Percentiles rank a stretch among this genome's conserved stretches.
Conservation (phyloP, 192 early-diverging fungal species). For the Coemansia sp. region DNA sequence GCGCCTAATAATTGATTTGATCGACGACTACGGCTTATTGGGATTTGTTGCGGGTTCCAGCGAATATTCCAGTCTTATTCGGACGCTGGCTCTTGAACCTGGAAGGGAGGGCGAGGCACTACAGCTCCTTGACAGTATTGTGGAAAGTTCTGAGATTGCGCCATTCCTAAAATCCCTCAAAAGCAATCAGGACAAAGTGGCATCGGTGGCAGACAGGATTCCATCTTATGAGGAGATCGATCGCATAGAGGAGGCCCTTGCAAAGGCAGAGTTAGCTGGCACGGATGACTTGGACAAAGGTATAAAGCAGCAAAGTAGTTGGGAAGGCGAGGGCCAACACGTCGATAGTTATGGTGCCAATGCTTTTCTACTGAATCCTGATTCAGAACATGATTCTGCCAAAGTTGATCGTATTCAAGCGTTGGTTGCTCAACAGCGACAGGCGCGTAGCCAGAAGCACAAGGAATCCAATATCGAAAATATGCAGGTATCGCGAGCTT, state of each 20-base stretch:
- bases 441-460: background rate
- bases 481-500: conserved; percentile 24
- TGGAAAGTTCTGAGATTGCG: conserved; percentile 36
- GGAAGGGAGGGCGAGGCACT: conserved; percentile 41
- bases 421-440: conserved; percentile 26
- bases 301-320: background rate
- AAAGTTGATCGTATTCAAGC: conserved; percentile 23
- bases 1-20: conserved; percentile 21
- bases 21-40: conserved; percentile 35
- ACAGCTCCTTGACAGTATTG: conserved; percentile 42
- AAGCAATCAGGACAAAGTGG: background rate
- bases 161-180: conserved; percentile 26
- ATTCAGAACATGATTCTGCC: background rate
- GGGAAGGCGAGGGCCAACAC: background rate
- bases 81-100: conserved; percentile 36
- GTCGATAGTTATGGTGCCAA: background rate
- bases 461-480: background rate
- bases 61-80: conserved; percentile 44
- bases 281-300: background rate
- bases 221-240: conserved; percentile 46
- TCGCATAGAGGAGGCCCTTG: conserved; percentile 30
- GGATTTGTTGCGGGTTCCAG: conserved; percentile 25
- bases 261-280: conserved; percentile 1
- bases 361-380: background rate
- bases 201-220: conserved; percentile 14